phyloP scores from a whole-genome alignment of 352 stramenopile genomes.

The Pythium brassicae region DNA sequence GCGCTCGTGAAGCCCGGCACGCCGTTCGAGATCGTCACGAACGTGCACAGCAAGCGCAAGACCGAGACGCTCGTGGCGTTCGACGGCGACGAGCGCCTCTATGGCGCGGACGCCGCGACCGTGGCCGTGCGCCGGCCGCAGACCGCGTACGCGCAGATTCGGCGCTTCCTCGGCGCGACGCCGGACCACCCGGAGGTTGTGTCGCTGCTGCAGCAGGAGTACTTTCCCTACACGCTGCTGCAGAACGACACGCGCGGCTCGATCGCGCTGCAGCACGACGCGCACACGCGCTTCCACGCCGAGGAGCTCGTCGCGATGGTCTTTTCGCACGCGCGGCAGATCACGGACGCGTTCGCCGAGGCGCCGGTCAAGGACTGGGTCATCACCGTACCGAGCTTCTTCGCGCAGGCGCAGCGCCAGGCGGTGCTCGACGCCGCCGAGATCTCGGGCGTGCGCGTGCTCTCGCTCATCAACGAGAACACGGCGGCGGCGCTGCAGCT shows the following conservation, averaged over 20 bases:
- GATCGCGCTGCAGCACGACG: conserved; percentile 48
- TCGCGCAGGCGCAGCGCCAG: conserved; percentile 93
- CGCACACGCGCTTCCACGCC: conserved; percentile 76
- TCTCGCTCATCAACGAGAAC: conserved; percentile 97
- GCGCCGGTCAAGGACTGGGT: conserved; percentile 90
- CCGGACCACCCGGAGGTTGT: conserved; percentile 66
- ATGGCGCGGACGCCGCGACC: conserved; percentile 92
- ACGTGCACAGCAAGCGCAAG: conserved; percentile 98
- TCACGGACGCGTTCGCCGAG: conserved; percentile 70
- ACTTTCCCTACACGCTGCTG: conserved; percentile 79
- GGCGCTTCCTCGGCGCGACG: conserved; percentile 86
- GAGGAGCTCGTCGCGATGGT: conserved; percentile 97
- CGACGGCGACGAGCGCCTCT: conserved; percentile 90
- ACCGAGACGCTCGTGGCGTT: conserved; percentile 94
- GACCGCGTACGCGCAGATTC: conserved; percentile 87
- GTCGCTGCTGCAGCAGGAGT: conserved; percentile 57
- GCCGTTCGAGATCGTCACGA: conserved; percentile 97
- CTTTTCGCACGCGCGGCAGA: conserved; percentile 87
- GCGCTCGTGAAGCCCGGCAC: conserved; percentile 90
- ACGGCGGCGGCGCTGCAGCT: conserved; percentile 96
- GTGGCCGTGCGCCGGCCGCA: conserved; percentile 92
- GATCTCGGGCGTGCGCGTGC: conserved; percentile 93
- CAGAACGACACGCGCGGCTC: conserved; percentile 79
- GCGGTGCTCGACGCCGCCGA: conserved; percentile 93
- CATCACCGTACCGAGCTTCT: conserved; percentile 95